phyloP scores from a whole-genome alignment of 1,139 yeast genomes.

The Blastobotrys aristatus region DNA sequence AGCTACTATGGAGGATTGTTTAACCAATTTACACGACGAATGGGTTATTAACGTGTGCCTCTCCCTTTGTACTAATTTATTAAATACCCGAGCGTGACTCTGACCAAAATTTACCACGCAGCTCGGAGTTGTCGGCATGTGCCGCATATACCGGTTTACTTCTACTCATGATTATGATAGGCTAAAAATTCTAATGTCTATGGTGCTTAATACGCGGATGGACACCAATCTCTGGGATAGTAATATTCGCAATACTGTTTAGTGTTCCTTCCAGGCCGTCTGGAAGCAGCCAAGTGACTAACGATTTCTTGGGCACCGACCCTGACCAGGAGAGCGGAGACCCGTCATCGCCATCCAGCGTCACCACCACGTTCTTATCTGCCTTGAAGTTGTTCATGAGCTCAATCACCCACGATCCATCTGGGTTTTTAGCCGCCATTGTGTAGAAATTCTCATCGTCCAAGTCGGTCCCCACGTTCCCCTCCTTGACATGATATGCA shows the following conservation, averaged over 20 bases:
- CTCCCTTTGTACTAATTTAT: no score
- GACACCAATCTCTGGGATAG: background rate
- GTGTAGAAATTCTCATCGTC: constrained; percentile 11
- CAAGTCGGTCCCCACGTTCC: constrained; percentile 8
- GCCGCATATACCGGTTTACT: no score
- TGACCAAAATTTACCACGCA: no score
- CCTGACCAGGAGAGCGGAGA: constrained; percentile 6
- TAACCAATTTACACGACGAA: constrained; percentile 22
- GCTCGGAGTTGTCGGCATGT: no score
- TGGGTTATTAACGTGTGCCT: constrained; percentile 18
- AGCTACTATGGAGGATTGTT: constrained; percentile 21
- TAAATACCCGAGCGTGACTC: no score
- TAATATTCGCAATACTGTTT: background rate
- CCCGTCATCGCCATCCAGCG: constrained; percentile 9
- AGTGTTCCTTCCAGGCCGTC: background rate
- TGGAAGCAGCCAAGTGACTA: constrained; percentile 15
- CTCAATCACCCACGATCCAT: constrained; percentile 13
- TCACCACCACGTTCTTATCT: constrained; percentile 11
- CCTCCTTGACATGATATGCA: constrained; percentile 11
- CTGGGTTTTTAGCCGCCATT: constrained; percentile 13
- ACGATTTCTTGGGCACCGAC: constrained; percentile 7
- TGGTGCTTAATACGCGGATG: background rate
- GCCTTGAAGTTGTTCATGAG: constrained; percentile 13
- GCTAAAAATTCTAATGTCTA: no score
- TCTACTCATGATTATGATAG: no score